phyloP scores from a whole-genome alignment of 345 rosid species.

The Chamaenerion angustifolium region DNA sequence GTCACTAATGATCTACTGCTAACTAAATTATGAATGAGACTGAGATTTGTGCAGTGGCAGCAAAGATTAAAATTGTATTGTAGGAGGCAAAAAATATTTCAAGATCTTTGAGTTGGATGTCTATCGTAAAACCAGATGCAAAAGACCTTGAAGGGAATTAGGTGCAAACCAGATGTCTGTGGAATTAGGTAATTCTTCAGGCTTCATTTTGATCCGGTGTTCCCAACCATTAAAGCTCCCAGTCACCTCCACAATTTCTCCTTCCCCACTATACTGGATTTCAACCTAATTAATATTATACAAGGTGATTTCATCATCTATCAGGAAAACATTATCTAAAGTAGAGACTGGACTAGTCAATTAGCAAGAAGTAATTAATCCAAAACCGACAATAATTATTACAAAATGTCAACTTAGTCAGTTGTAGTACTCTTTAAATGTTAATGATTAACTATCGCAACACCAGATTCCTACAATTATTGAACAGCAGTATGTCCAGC shows the following conservation, averaged over 20 bases:
- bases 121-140: background rate
- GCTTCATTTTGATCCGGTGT: constrained; percentile 65
- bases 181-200: constrained; percentile 29
- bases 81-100: too few species aligned
- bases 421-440: too few species aligned
- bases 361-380: background rate
- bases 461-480: too few species aligned
- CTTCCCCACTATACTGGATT: constrained; percentile 59
- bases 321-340: too few species aligned
- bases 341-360: too few species aligned
- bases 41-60: too few species aligned
- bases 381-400: background rate
- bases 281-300: constrained; percentile 40
- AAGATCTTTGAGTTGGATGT: too few species aligned
- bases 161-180: constrained; percentile 14
- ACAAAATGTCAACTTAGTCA: background rate
- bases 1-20: too few species aligned
- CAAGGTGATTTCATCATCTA: background rate
- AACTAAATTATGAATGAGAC: too few species aligned
- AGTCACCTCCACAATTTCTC: constrained; percentile 76
- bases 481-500: background rate
- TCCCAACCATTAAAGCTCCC: constrained; percentile 98
- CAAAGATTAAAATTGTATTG: too few species aligned
- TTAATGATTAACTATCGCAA: too few species aligned
- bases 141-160: constrained; percentile 47